Conservation (phyloP, 225 moss, liverwort and hornwort species). For the Pseudisothecium myosuroides region DNA sequence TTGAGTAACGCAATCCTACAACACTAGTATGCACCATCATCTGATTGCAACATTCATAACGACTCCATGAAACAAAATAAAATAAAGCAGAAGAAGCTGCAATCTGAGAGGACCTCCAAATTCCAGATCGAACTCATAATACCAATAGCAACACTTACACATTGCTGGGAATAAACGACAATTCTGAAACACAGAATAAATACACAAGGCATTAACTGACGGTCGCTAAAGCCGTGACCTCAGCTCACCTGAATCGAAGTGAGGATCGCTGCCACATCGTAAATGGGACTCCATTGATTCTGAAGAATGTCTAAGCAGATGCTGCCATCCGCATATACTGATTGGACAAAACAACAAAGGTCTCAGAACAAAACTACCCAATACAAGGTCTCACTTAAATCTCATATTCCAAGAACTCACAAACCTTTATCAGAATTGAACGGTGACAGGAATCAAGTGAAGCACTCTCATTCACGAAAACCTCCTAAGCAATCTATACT, state of each 20-base stretch:
- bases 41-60: background rate
- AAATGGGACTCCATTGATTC: slow-evolving; percentile 99
- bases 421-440: background rate
- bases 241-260: slow-evolving; percentile 88
- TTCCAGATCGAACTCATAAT: background rate
- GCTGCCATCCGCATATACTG: slow-evolving; percentile 98
- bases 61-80: background rate
- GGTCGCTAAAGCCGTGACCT: background rate
- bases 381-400: background rate
- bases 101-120: background rate
- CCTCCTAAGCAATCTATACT: background rate
- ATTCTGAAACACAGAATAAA: background rate
- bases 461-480: background rate
- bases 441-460: background rate
- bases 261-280: slow-evolving; percentile 95
- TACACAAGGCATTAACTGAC: background rate
- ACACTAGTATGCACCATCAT: no score
- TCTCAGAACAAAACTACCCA: background rate
- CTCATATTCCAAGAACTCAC: background rate
- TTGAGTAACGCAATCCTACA: no score
- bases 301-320: slow-evolving; percentile 97
- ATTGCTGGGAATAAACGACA: background rate
- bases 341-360: background rate
- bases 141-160: no score
- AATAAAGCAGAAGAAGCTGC: background rate